phyloP scores from a whole-genome alignment of 345 rosid genomes.

The Acer saccharum region DNA sequence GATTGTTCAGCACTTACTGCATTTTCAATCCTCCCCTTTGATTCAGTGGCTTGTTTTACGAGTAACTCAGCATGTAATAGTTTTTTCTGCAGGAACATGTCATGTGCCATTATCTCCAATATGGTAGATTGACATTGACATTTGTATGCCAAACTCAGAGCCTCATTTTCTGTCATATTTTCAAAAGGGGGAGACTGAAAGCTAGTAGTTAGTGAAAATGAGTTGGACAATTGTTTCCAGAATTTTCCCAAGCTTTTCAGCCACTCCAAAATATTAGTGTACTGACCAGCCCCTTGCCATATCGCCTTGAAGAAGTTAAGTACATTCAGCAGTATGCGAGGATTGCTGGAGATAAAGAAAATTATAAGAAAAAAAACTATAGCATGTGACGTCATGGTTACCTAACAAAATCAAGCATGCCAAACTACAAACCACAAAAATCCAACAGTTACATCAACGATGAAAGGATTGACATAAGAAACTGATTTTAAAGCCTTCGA shows the following conservation, averaged over 20 bases:
- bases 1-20: constrained; percentile 32
- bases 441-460: constrained; percentile 13
- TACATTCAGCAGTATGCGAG: constrained; percentile 51
- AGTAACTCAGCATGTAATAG: constrained; percentile 59
- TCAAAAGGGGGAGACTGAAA: constrained; percentile 40
- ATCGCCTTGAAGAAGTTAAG: constrained; percentile 76
- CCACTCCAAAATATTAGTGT: constrained; percentile 49
- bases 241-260: constrained; percentile 55
- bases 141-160: constrained; percentile 46
- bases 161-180: constrained; percentile 42
- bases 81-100: constrained; percentile 77
- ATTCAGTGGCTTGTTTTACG: constrained; percentile 33
- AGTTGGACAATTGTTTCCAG: constrained; percentile 68
- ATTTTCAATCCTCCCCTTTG: constrained; percentile 34
- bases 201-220: constrained; percentile 39
- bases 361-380: constrained; percentile 8
- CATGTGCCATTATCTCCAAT: constrained; percentile 78
- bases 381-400: background rate
- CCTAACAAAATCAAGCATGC: constrained; percentile 18
- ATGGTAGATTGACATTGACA: constrained; percentile 71
- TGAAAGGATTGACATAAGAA: constrained; percentile 15
- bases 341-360: constrained; percentile 54
- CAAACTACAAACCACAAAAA: constrained; percentile 20
- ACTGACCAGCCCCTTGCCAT: constrained; percentile 93
- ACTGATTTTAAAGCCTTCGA: constrained; percentile 4